phyloP scores from a whole-genome alignment of 179 eudicot species.

The Nepenthes alata region DNA sequence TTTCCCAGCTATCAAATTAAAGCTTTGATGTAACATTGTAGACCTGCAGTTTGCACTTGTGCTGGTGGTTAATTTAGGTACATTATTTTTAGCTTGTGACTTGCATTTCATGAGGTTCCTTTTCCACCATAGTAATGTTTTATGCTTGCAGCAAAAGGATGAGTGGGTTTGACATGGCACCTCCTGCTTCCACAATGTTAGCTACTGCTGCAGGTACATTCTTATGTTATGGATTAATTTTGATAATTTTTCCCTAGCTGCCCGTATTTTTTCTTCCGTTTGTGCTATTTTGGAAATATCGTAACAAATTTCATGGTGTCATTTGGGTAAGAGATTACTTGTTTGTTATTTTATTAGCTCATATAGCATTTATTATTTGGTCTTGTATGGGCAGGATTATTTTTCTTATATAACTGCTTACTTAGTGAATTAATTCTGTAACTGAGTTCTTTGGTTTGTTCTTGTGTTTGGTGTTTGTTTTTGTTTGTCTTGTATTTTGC shows the following conservation, averaged over 20 bases:
- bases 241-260: not conserved
- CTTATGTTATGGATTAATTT: not conserved
- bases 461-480: conserved; percentile 45
- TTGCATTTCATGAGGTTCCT: not conserved
- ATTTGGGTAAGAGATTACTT: not conserved
- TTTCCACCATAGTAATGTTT: not conserved
- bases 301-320: too few relatives aligned
- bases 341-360: not conserved
- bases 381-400: conserved; percentile 3
- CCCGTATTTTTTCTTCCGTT: not conserved
- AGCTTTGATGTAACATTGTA: too few relatives aligned
- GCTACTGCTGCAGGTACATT: conserved; percentile 62
- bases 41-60: too few relatives aligned
- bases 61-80: too few relatives aligned
- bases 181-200: conserved; percentile 79
- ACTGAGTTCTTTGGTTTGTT: conserved; percentile 42
- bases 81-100: not conserved
- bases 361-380: not conserved
- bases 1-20: too few relatives aligned
- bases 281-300: too few relatives aligned
- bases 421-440: conserved; percentile 24
- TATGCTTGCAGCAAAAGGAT: conserved; percentile 75
- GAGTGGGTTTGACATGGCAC: conserved; percentile 99
- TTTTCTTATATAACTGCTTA: conserved; percentile 8
- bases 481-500: conserved; percentile 37